Conservation (phyloP, 495 filamentous ascomycete species). For the Penicillium chermesinum region DNA sequence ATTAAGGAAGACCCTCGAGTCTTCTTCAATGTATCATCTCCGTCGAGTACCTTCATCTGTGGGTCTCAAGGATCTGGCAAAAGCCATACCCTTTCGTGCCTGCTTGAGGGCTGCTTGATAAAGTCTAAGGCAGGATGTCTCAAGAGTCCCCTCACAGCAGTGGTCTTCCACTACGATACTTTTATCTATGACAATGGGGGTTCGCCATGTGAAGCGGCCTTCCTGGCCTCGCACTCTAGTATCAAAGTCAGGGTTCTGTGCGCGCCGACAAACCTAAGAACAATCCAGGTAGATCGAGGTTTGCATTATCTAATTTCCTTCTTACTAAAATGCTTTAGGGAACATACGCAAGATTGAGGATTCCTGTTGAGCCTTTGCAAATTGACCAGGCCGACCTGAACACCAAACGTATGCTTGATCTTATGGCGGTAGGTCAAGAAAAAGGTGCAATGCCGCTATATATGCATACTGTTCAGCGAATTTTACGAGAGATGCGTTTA, state of each 20-base stretch:
- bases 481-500: conserved; percentile 57
- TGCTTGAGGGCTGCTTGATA: conserved; percentile 61
- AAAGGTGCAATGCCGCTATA: conserved; percentile 53
- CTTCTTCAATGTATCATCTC: conserved; percentile 61
- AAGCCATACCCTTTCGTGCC: conserved; percentile 64
- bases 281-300: conserved; percentile 35
- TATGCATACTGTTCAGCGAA: conserved; percentile 50
- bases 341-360: conserved; percentile 28
- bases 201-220: conserved; percentile 64
- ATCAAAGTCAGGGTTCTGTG: conserved; percentile 60
- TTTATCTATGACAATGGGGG: conserved; percentile 50
- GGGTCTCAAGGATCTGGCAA: conserved; percentile 74
- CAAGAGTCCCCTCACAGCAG: conserved; percentile 52
- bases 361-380: conserved; percentile 48
- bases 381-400: conserved; percentile 57
- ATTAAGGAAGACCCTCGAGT: conserved; percentile 43
- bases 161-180: conserved; percentile 67
- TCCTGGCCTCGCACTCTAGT: conserved; percentile 47
- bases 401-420: conserved; percentile 57
- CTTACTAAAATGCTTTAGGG: conserved; percentile 3
- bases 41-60: conserved; percentile 70
- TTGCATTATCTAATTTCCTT: neutral
- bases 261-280: conserved; percentile 53
- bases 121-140: conserved; percentile 32
- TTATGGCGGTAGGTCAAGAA: conserved; percentile 58